A percentile compares a stretch with the other conserved stretches of the same genome.
Conservation (phyloP, 2,329 filamentous ascomycete genomes). For the Aspergillus texensis region DNA sequence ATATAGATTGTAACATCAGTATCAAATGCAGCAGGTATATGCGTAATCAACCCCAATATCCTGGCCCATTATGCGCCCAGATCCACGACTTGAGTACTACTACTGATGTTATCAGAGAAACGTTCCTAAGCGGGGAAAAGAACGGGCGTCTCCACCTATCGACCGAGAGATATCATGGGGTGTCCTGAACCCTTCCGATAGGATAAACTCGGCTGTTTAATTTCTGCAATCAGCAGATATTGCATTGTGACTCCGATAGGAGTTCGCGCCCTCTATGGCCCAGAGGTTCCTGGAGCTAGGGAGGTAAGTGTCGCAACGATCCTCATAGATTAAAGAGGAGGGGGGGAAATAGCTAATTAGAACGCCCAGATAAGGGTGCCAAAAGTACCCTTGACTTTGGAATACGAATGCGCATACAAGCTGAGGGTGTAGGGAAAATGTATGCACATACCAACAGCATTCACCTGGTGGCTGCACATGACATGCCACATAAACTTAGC, state of each 20-base stretch:
- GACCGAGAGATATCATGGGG: slow-evolving; percentile 20
- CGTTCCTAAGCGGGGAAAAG: neutral
- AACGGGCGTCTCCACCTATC: slow-evolving; percentile 11
- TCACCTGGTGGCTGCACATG: slow-evolving; percentile 2
- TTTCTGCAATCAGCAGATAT: slow-evolving; percentile 21
- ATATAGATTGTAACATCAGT: neutral
- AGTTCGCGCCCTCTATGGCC: slow-evolving; percentile 10
- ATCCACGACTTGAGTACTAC: neutral
- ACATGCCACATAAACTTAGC: slow-evolving; percentile 3
- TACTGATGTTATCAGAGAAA: neutral
- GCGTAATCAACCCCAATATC: neutral
- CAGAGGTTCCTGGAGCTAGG: slow-evolving; percentile 7
- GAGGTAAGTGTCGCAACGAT: slow-evolving; percentile 6
- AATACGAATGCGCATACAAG: neutral
- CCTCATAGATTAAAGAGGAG: slow-evolving; percentile 5
- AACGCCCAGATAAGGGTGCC: slow-evolving; percentile 15
- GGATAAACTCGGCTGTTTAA: slow-evolving; percentile 19
- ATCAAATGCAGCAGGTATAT: neutral
- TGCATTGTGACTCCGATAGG: slow-evolving; percentile 15
- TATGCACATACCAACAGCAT: slow-evolving; percentile 1
- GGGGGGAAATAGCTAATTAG: slow-evolving; percentile 9
- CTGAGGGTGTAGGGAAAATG: neutral
- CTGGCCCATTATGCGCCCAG: neutral
- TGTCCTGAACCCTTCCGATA: slow-evolving; percentile 17
- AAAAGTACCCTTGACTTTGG: slow-evolving; percentile 15